Conservation (phyloP, 1,284 basidiomycete species). For the Pseudozyma hubeiensis region DNA sequence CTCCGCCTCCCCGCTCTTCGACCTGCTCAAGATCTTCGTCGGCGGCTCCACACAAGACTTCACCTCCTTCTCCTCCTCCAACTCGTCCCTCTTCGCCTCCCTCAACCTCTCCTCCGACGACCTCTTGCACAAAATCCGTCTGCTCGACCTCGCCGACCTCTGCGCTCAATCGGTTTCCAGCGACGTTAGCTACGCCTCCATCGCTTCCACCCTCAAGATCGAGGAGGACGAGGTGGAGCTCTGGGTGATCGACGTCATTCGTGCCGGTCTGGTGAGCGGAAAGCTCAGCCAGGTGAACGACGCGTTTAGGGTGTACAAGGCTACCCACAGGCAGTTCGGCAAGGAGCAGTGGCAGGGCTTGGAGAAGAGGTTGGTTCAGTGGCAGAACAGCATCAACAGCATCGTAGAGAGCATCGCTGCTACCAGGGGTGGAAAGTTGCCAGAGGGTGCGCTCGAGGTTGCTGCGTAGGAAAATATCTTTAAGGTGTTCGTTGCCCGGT, state of each 20-base stretch:
- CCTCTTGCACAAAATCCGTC: slow-evolving; percentile 62
- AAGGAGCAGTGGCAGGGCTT: slow-evolving; percentile 62
- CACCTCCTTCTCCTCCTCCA: slow-evolving; percentile 34
- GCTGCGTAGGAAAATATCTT: no score
- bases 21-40: slow-evolving; percentile 63
- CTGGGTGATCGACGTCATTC: slow-evolving; percentile 69
- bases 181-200: slow-evolving; percentile 61
- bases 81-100: slow-evolving; percentile 28
- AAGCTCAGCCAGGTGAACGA: slow-evolving; percentile 65
- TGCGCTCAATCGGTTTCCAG: slow-evolving; percentile 59
- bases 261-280: slow-evolving; percentile 64
- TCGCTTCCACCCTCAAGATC: slow-evolving; percentile 53
- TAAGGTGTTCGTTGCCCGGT: no score
- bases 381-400: slow-evolving; percentile 58
- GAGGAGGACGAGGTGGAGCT: slow-evolving; percentile 60
- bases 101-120: slow-evolving; percentile 45
- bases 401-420: slow-evolving; percentile 56
- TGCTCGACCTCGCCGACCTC: slow-evolving; percentile 63
- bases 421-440: slow-evolving; percentile 34
- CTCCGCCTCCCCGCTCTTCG: slow-evolving; percentile 39
- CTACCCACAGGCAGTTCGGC: slow-evolving; percentile 61
- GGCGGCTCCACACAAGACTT: slow-evolving; percentile 53
- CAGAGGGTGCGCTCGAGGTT: slow-evolving; percentile 6
- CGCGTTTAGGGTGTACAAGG: slow-evolving; percentile 65
- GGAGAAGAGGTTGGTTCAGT: slow-evolving; percentile 58